Percentiles rank a stretch among this genome's conserved stretches.
Evolutionary conservation across 495 filamentous ascomycete species (phyloP).

Genomic region (Penicillium maclennaniae): DNA sequence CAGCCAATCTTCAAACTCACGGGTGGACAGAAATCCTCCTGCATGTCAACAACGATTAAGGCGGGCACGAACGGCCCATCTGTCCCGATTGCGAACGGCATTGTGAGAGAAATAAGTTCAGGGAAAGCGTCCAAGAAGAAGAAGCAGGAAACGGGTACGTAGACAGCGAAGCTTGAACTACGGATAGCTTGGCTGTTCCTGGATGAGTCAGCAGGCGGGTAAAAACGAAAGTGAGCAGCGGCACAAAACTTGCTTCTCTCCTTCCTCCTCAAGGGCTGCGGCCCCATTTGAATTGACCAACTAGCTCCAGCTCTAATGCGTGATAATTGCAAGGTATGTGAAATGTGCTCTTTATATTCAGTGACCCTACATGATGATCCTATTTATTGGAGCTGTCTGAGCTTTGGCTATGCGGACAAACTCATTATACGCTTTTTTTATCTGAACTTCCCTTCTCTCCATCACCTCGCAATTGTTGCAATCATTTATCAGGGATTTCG

Average conservation of each 20-base stretch:
- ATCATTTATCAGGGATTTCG: conserved; percentile 1
- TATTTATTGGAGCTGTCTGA: conserved; percentile 99
- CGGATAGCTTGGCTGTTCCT: background rate
- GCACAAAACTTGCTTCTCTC: conserved; percentile 17
- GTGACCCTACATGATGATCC: conserved; percentile 53
- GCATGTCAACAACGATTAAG: conserved; percentile 79
- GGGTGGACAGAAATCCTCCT: conserved; percentile 95
- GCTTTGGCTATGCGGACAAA: conserved; percentile 51
- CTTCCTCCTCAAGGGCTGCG: conserved; percentile 35
- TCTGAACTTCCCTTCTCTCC: conserved; percentile 21
- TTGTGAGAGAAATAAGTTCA: background rate
- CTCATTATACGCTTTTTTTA: conserved; percentile 50
- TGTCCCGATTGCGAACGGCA: conserved; percentile 4
- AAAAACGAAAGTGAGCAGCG: conserved; percentile 19
- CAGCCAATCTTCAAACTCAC: conserved; percentile 36
- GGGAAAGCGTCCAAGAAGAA: background rate
- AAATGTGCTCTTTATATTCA: conserved; percentile 1
- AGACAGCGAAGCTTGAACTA: background rate
- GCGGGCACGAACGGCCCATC: conserved; percentile 33
- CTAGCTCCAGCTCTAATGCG: conserved; percentile 25
- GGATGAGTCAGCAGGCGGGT: conserved; percentile 29
- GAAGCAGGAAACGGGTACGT: no score
- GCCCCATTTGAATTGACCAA: conserved; percentile 24
- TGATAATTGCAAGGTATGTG: conserved; percentile 37
- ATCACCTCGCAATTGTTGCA: conserved; percentile 3